Conservation (phyloP, 2,329 filamentous ascomycete species). For the Hirsutella thompsonii region DNA sequence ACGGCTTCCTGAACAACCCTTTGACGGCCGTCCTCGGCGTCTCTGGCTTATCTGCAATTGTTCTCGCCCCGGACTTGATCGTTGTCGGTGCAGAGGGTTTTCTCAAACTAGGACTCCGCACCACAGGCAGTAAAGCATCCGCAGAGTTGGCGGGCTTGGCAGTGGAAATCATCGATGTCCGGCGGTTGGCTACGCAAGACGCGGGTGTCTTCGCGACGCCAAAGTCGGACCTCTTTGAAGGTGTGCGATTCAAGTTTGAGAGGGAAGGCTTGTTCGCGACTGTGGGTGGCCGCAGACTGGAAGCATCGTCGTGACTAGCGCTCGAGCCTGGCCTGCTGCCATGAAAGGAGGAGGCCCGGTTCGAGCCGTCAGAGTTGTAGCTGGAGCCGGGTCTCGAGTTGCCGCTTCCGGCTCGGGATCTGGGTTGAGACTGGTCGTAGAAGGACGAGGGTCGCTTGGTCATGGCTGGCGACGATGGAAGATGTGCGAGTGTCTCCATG, state of each 20-base stretch:
- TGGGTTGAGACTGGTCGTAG: conserved; percentile 51
- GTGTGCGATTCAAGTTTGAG: conserved; percentile 30
- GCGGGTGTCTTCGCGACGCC: conserved; percentile 11
- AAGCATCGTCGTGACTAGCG: conserved; percentile 30
- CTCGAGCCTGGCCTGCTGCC: conserved; percentile 43
- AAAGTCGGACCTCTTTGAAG: conserved; percentile 17
- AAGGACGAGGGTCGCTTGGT: conserved; percentile 58
- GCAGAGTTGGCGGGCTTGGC: conserved; percentile 13
- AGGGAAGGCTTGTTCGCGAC: conserved; percentile 30
- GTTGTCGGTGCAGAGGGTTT: conserved; percentile 10
- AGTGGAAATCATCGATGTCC: conserved; percentile 9
- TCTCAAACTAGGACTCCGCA: conserved; percentile 27
- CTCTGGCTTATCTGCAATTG: conserved; percentile 28
- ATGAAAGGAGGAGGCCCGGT: conserved; percentile 33
- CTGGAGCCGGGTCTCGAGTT: conserved; percentile 41
- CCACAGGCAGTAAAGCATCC: conserved; percentile 10
- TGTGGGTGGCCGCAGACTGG: conserved; percentile 29
- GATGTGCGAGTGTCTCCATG: conserved; percentile 66
- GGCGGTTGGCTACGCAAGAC: conserved; percentile 10
- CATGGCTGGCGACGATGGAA: conserved; percentile 66
- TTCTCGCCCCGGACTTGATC: conserved; percentile 32
- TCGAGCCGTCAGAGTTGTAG: conserved; percentile 49
- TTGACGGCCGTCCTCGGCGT: conserved; percentile 40
- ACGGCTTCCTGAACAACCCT: conserved; percentile 42
- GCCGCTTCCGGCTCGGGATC: conserved; percentile 31